These are phyloP conservation scores for Ascosphaera apis DNA, from an alignment of 2,329 filamentous ascomycete species.

Conservation along the genomic window DNA sequence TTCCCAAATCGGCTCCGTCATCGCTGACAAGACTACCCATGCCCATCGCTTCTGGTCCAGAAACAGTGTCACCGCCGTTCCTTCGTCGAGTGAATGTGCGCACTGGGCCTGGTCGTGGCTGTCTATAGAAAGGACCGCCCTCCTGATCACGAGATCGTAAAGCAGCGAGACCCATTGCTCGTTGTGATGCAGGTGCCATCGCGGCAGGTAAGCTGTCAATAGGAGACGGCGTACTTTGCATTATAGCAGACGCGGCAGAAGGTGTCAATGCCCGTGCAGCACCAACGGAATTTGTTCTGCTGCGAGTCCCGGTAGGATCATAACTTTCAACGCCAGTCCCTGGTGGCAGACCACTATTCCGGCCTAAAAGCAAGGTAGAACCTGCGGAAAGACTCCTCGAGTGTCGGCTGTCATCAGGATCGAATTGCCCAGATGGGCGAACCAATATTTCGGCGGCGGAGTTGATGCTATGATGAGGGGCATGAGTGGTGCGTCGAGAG, in stretches of 20 bases:
- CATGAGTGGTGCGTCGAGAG: constrained; percentile 42
- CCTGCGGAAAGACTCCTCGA: not conserved
- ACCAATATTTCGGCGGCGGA: constrained; percentile 26
- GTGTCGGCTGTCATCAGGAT: not conserved
- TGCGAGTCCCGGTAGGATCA: not conserved
- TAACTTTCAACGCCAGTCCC: not conserved
- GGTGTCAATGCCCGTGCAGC: not conserved
- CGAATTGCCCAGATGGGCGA: not conserved
- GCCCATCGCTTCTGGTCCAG: too few species aligned
- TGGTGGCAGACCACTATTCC: not conserved
- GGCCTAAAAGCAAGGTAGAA: not conserved
- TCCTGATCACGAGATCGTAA: not conserved
- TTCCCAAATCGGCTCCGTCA: too few species aligned
- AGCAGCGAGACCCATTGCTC: not conserved
- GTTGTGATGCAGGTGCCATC: not conserved
- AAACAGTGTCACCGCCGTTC: too few species aligned
- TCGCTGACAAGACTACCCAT: too few species aligned
- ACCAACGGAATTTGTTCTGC: not conserved
- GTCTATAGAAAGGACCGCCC: constrained; percentile 4
- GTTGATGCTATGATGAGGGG: constrained; percentile 55
- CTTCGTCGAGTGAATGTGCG: constrained; percentile 15
- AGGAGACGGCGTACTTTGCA: not conserved
- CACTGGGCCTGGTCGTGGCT: constrained; percentile 9
- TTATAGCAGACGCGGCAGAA: not conserved
- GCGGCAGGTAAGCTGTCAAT: not conserved